Base-by-base conservation (phyloP, 768 basidiomycete genomes). In the Nidularia sp. region DNA sequence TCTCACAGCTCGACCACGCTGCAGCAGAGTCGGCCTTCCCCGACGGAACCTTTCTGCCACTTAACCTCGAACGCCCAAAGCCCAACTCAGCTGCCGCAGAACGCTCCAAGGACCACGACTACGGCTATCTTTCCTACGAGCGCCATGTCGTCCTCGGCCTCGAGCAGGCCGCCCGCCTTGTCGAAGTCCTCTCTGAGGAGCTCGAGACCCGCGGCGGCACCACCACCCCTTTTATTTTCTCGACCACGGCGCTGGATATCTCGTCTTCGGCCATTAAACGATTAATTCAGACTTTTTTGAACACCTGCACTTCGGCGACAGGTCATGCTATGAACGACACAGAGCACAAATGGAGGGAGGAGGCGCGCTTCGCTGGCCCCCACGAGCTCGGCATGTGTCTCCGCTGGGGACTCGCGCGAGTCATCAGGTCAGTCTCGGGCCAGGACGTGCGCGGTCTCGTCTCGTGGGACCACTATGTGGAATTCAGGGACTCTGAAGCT, bases 311-410 rank as follows among this genome's bases (percentile, higher is more conserved):
- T 33, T 54, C 64, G 50, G 56, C 69, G 50, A 51, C 65, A 7
- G 62, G 60, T 36, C 67, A 66, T 44, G 59, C 58, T 34, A 62
- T 62, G 34, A 67, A 66, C 36, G 71, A 71, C 52, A 80, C 77
- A 6, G 85, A 87, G 45, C 60, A 60, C 25, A 74, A 75, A 48
- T 91, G 86, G 85, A 75, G 80, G 42, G 86, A 93, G 58, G 94
- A 98, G 63, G 86, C 93, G 1, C 72, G 74, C 34, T 90, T 96
- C 61, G 90, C 93, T 0, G 85, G 84, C 4, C 86, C 91, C 8
- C 86, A 95, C 55, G 91, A 97, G 61, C 74, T 98, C 10, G 93
- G 88, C 4, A 94, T 95, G 86, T 83, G 88, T 60, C 74, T 98
- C 33, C 85, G 95, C 22, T 99, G 97, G 97, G 92, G 86, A 33